Base-by-base conservation (phyloP, 768 basidiomycete genomes). In the Phaffia tasmanica region DNA sequence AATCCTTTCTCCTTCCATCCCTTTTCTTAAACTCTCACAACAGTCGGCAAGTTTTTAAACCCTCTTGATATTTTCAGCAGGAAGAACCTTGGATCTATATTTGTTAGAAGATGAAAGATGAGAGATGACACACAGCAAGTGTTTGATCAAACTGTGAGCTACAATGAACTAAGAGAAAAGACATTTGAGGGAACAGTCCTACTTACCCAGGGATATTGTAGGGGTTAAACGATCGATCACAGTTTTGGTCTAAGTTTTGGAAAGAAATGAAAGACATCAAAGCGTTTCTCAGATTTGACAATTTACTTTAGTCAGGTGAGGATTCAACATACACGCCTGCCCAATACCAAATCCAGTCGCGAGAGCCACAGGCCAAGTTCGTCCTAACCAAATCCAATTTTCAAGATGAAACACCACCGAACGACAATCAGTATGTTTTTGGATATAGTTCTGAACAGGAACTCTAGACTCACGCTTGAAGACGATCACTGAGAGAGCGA, bases 201-300 rank as follows among this genome's bases (percentile, higher is more conserved):
- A 42, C 35, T 11, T 42, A 42, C 35, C 90, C 90, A 23, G 89
- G 85, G 75, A 91, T 83, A 72, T 89, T 83, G 57, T 90, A 86
- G 23, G 89, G 87, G 78, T 91, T 91, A 83, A 93, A 94, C 19
- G 87, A 86, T 59, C 89, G 84, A 79, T 94, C 88, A 78, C 90
- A 92, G 81, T 69, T 69, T 51, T 69, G 67, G 67, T 93, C 90
- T 35, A 88, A 85, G 74, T 14, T 32, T 18, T 21, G 8, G 59
- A 42, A 11, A 42, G 35, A 4, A 42, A 5, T 11, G 11, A 42
- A 11, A 5, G 35, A 42, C 11, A 11, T 42, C 4, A 9, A 29
- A 23, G 29, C 53, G 9, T 4, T 4, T 4, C 4, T 23, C 53
- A 23, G n/a, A 54, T 15, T 5, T 16, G 15, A 5, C 23, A 5